Conservation (phyloP, 306 rosid species). For the Inga leiocalycina region DNA sequence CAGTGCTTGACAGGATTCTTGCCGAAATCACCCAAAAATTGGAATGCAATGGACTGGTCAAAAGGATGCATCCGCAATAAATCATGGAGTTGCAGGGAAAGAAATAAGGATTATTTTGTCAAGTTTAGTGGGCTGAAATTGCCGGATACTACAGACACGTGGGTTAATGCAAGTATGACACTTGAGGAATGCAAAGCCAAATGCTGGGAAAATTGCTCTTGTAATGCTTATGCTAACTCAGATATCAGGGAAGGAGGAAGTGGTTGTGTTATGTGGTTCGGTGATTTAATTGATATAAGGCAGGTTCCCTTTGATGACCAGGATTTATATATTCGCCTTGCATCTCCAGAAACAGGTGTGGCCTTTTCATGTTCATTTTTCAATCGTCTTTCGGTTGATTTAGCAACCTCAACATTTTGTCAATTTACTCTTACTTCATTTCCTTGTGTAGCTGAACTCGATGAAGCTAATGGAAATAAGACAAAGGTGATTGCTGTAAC, state of each 20-base stretch:
- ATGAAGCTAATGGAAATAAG: neutral
- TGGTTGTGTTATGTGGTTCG: conserved; percentile 45
- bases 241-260: conserved; percentile 25
- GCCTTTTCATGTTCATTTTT: neutral
- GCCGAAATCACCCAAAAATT: neutral
- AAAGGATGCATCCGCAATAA: neutral
- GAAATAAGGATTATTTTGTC: neutral
- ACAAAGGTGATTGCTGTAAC: neutral
- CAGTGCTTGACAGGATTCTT: neutral
- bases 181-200: conserved; percentile 13
- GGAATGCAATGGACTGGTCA: neutral
- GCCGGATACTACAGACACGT: conserved; percentile 34
- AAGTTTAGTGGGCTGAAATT: neutral
- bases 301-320: neutral
- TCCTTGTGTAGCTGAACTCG: neutral
- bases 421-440: neutral
- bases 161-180: conserved; percentile 15
- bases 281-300: conserved; percentile 38
- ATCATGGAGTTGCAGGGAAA: neutral
- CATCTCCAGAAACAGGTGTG: conserved; percentile 18
- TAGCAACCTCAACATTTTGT: neutral
- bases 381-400: neutral
- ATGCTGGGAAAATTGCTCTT: conserved; percentile 28
- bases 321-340: conserved; percentile 34
- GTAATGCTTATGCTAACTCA: conserved; percentile 36